Base-by-base conservation (phyloP, 768 basidiomycete genomes). In the Rhizopogon sp. region DNA sequence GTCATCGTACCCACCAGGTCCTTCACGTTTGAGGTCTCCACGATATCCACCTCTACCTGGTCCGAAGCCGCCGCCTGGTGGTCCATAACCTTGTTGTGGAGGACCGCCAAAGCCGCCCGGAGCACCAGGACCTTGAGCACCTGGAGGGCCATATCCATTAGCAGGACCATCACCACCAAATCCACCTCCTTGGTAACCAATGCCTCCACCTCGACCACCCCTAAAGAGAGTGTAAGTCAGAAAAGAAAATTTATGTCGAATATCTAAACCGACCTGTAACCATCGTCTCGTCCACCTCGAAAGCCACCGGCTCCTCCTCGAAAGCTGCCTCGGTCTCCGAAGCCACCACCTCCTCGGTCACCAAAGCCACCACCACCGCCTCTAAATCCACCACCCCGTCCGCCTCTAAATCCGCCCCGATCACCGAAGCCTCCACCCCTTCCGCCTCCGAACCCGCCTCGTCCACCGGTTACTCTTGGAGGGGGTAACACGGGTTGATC, bases 1-100 rank as follows among this genome's bases (percentile, higher is more conserved):
- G 70, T 92, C 90, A 66, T 92, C 90, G 70, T 79, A 88, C 70
- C 85, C 85, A 74, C 85, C 84, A 52, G 85, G 79, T 61, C 80
- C 83, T 66, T 79, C 79, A 60, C 89, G 83, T 72, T 90, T 90
- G 75, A 89, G 84, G 66, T 87, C 87, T 39, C 80, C 80, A 58
- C 85, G 83, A 70, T 79, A 83, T 52, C 83, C 83, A 63, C 82
- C 81, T 53, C 79, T 80, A 53, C 71, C 72, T 46, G 72, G 66
- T 40, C 74, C 76, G 53, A 65, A 71, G 57, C 74, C 74, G 56
- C 77, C 79, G 49, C 77, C 74, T 51, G 79, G 72, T 37, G 76
- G 74, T 31, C 77, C 79, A 63, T 70, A 73, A 35, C 72, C 75
- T 60, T 66, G 65, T 58, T 62, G 28, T 37, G 66, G 70, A 59